These are phyloP conservation scores for Pezicula neosporulosa DNA, from an alignment of 2,329 filamentous ascomycete genomes.

Conservation along the genomic window DNA sequence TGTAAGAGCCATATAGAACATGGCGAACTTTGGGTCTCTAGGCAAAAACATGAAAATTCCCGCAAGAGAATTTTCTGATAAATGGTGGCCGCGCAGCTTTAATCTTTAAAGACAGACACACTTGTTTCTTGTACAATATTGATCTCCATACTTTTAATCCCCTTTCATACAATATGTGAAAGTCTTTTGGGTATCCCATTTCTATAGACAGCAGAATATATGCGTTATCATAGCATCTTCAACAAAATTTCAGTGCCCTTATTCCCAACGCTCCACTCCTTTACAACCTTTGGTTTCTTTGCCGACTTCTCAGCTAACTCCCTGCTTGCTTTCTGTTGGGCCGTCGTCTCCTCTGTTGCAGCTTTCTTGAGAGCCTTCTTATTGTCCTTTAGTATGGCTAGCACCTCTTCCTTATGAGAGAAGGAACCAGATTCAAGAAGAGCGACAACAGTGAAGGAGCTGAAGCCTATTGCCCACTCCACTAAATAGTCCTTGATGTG, in stretches of 20 bases:
- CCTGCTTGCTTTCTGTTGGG: constrained; percentile 48
- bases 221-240: constrained; percentile 43
- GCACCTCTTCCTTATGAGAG: constrained; percentile 60
- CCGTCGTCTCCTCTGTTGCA: constrained; percentile 54
- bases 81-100: too few relatives aligned
- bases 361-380: constrained; percentile 69
- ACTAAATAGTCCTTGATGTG: constrained; percentile 72
- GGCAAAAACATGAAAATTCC: too few relatives aligned
- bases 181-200: constrained; percentile 5
- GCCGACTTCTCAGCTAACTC: constrained; percentile 32
- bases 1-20: too few relatives aligned
- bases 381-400: constrained; percentile 68
- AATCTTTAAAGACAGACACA: too few relatives aligned
- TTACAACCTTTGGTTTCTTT: constrained; percentile 39
- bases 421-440: constrained; percentile 76
- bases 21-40: too few relatives aligned
- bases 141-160: too few relatives aligned
- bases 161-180: too few relatives aligned
- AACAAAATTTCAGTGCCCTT: constrained; percentile 59
- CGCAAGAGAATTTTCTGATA: too few relatives aligned
- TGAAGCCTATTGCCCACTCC: constrained; percentile 81
- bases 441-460: constrained; percentile 82
- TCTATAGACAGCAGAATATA: too few relatives aligned
- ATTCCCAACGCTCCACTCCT: constrained; percentile 50
- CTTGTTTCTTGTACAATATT: too few relatives aligned